Base-by-base conservation (phyloP, 805 yeast genomes). In the Pichia gijzeniarum region DNA sequence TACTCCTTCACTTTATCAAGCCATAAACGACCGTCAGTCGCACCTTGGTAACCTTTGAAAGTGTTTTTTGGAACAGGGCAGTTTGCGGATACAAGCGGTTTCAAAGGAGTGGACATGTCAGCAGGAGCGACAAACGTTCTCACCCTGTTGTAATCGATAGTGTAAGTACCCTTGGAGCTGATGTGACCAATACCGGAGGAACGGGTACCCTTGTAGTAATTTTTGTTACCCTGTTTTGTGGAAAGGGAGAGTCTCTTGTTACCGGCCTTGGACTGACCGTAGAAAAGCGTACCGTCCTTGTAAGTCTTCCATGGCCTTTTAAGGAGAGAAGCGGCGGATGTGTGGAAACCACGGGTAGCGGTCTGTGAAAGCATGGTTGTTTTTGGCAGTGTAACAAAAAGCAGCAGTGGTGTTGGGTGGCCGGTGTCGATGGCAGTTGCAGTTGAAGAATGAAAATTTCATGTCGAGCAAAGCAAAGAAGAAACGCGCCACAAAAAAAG, bases 171-270 rank as follows among this genome's bases (percentile, higher is more conserved):
- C 44, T 93, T 84, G n/a, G 12, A 28, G 6, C 38, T 20, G 60
- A 82, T 79, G 43, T 71, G 73, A 62, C 99, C 99, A 51, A 88
- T 79, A 64, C 97, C 97, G 3, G 95, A 77, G 5, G 99, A 86
- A 48, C 97, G 78, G 19, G 98, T 93, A 71, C 99, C 99, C 65
- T 93, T 93, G 70, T 93, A 93, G 68, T 74, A 85, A 56, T 85
- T 82, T 70, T 90, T 89, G 68, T 93, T 91, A 58, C 99, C 98
- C 62, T 87, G 88, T 59, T 93, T 93, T 19, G 96, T 83, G 19
- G 96, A 84, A 56, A 91, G 70, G 5, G 95, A 76, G 60, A 76
- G 75, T 70, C 96, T 81, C 63, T 83, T 87, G 53, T 87, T 80
- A 45, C 97, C 97, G 8, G 81, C 61, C 60, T 85, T 89, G 14